A percentile compares a stretch with the other conserved stretches of the same genome.
These are phyloP conservation scores for Mycena vitilis DNA, from an alignment of 768 basidiomycete genomes.

Conservation along the genomic window DNA sequence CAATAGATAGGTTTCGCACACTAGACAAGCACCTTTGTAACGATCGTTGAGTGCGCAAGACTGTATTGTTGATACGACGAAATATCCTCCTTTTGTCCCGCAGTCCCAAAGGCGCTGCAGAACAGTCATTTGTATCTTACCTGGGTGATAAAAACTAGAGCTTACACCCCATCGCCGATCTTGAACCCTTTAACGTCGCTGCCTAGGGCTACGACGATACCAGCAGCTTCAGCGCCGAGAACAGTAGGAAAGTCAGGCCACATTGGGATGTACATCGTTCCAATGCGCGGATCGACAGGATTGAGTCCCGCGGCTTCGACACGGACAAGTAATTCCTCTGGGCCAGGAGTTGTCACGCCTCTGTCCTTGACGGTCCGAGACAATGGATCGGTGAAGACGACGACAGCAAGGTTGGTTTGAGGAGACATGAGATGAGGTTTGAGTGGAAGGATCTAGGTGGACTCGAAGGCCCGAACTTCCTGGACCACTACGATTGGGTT, in stretches of 20 bases:
- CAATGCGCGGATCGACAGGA: conserved; percentile 45
- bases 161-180: conserved; percentile 66
- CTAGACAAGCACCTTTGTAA: conserved; percentile 5
- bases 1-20: background rate
- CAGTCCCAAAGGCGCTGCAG: conserved; percentile 18
- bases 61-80: conserved; percentile 18
- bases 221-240: conserved; percentile 62
- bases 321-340: conserved; percentile 61
- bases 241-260: conserved; percentile 50
- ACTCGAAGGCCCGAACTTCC: no score
- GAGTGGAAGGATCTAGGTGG: no score
- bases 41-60: conserved; percentile 21
- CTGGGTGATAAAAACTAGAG: conserved; percentile 11
- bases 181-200: conserved; percentile 62
- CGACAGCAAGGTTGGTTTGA: conserved; percentile 23
- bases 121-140: conserved; percentile 1
- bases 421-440: conserved; percentile 1
- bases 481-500: no score
- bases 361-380: conserved; percentile 19
- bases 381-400: conserved; percentile 10
- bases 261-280: conserved; percentile 13
- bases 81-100: conserved; percentile 16
- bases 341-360: conserved; percentile 54
- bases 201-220: conserved; percentile 63
- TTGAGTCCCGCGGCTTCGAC: conserved; percentile 61